Evolutionary conservation across 2,329 filamentous ascomycete genomes (phyloP), one percentile per base, ranked within the genome.

Genomic region (Gliomastix tumulicola): DNA sequence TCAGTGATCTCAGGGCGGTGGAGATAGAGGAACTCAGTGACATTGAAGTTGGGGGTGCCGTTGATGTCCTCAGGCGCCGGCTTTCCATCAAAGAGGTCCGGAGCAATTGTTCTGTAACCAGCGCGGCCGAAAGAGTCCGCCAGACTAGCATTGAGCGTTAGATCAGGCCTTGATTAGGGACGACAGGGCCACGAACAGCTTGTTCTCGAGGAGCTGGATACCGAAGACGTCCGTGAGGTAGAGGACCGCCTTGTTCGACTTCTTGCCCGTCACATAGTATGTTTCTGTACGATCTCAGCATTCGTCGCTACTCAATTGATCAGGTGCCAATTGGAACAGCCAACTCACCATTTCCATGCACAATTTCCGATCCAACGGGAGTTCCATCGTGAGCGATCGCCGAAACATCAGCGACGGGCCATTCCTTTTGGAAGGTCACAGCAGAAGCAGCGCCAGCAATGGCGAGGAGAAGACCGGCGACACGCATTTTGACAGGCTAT

Each of bases 281-380:
- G 39, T 43, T 12, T 41, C 41, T 43, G 17, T 7, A 6, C n/a
- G 10, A n/a, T 28, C 11, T 28, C 17, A 28, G 25, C 25, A 28
- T 28, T 13, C 5, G 36, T 65, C 21, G 51, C 57, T 16, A 54
- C 53, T 1, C 51, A 55, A 35, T 62, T 60, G 7, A 28, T 28
- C 25, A 28, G n/a, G n/a, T n/a, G n/a, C 25, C 43, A 50, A 28
- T 8, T 13, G 5, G 7, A 28, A 9, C 13, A 28, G 8, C 2
- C 17, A 7, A 13, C 25, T n/a, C 17, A 28, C 25, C 17, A 16
- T 28, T 16, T n/a, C 17, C 25, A 16, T 28, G n/a, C 25, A n/a
- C 17, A 16, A 28, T 28, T 5, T 28, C 25, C 10, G 7, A n/a
- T 7, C 25, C 25, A 28, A 28, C 25, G 17, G 25, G 25, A 3